Conservation (phyloP, 163 green algal species). For the Trebouxia gelatinosa region DNA sequence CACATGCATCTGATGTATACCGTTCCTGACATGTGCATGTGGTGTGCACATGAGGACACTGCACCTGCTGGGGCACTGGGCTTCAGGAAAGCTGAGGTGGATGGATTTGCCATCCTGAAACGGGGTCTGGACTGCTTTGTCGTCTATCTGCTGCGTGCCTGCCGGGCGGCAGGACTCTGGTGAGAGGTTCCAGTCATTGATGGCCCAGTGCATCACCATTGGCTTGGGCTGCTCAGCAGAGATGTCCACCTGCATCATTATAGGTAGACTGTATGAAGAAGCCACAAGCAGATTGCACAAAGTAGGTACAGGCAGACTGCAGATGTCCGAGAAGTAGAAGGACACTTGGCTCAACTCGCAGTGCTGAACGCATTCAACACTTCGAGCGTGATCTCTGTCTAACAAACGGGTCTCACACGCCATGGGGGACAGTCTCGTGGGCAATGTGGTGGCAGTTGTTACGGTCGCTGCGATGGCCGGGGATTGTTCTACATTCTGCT, state of each 20-base stretch:
- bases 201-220: conserved; percentile 69
- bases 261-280: neutral
- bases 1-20: too few species aligned
- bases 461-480: too few species aligned
- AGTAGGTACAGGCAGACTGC: neutral
- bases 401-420: too few species aligned
- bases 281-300: neutral
- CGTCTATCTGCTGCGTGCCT: conserved; percentile 56
- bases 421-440: too few species aligned
- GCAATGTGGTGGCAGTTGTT: too few species aligned
- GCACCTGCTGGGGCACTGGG: conserved; percentile 36
- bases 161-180: conserved; percentile 38
- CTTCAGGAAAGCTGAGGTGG: conserved; percentile 49
- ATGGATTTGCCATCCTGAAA: conserved; percentile 46
- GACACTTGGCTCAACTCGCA: neutral
- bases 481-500: too few species aligned
- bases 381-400: too few species aligned
- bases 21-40: neutral
- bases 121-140: conserved; percentile 69
- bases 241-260: conserved; percentile 21
- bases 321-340: neutral
- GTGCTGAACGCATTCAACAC: too few species aligned
- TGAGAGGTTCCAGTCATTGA: conserved; percentile 66
- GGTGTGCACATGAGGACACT: neutral
- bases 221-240: neutral